Conservation (phyloP, 352 stramenopile species). For the Pythium angustatum region DNA sequence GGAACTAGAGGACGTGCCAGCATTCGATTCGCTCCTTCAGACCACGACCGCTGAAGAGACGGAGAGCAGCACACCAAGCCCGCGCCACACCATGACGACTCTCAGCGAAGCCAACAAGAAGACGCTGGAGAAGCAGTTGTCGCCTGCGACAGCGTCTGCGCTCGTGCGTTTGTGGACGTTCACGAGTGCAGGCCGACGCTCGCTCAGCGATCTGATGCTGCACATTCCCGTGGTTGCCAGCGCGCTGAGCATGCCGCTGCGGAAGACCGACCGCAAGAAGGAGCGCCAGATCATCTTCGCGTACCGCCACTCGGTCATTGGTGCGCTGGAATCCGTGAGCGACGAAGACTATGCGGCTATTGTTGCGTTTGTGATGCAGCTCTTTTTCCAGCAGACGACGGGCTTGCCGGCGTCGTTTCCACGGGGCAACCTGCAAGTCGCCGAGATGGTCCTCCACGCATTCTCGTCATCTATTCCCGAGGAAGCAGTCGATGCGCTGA, state of each 20-base stretch:
- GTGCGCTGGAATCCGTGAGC: slow-evolving; percentile 37
- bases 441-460: slow-evolving; percentile 42
- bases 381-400: slow-evolving; percentile 75
- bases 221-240: slow-evolving; percentile 60
- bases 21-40: slow-evolving; percentile 27
- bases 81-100: slow-evolving; percentile 19
- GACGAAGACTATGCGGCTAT: slow-evolving; percentile 34
- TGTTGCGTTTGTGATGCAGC: slow-evolving; percentile 40
- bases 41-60: slow-evolving; percentile 8
- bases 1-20: slow-evolving; percentile 51
- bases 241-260: slow-evolving; percentile 71
- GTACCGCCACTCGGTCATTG: slow-evolving; percentile 54
- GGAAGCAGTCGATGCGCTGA: slow-evolving; percentile 1
- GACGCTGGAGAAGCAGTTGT: slow-evolving; percentile 56
- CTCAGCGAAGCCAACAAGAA: slow-evolving; percentile 72
- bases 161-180: slow-evolving; percentile 74
- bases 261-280: slow-evolving; percentile 83
- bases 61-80: not conserved
- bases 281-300: slow-evolving; percentile 72
- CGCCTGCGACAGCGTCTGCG: slow-evolving; percentile 45
- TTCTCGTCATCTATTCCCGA: slow-evolving; percentile 29
- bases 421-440: slow-evolving; percentile 34
- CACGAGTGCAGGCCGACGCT: slow-evolving; percentile 53
- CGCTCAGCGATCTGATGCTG: slow-evolving; percentile 58
- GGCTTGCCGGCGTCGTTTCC: slow-evolving; percentile 54